A percentile compares a stretch with the other conserved stretches of the same genome.
Conservation (phyloP, 2,329 filamentous ascomycete species). For the Gnomoniopsis sp. region DNA sequence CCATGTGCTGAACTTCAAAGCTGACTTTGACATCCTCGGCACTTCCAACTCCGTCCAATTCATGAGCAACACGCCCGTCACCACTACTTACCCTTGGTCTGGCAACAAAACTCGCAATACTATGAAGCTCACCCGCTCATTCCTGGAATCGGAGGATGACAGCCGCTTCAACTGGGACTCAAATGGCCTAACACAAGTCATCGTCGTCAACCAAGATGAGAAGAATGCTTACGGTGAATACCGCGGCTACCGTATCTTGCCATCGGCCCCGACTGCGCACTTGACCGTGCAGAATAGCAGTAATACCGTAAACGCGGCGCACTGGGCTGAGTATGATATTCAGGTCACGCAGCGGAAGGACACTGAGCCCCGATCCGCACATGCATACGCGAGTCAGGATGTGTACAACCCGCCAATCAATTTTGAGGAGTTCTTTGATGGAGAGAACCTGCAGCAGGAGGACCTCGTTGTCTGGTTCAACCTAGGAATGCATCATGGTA, state of each 20-base stretch:
- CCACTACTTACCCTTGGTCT: slow-evolving; percentile 45
- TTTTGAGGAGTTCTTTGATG: slow-evolving; percentile 47
- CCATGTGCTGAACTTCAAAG: slow-evolving; percentile 54
- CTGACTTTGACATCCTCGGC: slow-evolving; percentile 49
- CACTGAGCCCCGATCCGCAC: slow-evolving; percentile 43
- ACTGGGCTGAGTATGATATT: slow-evolving; percentile 49
- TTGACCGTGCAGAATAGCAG: slow-evolving; percentile 47
- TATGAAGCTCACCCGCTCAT: slow-evolving; percentile 44
- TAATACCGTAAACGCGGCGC: slow-evolving; percentile 40
- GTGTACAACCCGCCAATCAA: slow-evolving; percentile 45
- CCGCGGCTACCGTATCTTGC: slow-evolving; percentile 48
- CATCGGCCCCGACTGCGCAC: slow-evolving; percentile 35
- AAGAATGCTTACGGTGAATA: slow-evolving; percentile 48
- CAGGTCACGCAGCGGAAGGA: slow-evolving; percentile 50
- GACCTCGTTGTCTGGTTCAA: slow-evolving; percentile 52
- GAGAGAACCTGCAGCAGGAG: slow-evolving; percentile 38
- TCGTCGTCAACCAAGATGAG: slow-evolving; percentile 48
- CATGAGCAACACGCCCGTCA: slow-evolving; percentile 30
- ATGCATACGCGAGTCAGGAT: slow-evolving; percentile 43
- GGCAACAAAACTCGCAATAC: slow-evolving; percentile 43
- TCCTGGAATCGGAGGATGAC: slow-evolving; percentile 40
- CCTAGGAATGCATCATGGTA: slow-evolving; percentile 50
- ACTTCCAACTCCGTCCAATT: slow-evolving; percentile 41
- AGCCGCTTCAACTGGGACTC: slow-evolving; percentile 44
- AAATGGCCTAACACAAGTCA: slow-evolving; percentile 44